Conservation (phyloP, 192 early-diverging fungal genomes). For the Paraglomus brasilianum region DNA sequence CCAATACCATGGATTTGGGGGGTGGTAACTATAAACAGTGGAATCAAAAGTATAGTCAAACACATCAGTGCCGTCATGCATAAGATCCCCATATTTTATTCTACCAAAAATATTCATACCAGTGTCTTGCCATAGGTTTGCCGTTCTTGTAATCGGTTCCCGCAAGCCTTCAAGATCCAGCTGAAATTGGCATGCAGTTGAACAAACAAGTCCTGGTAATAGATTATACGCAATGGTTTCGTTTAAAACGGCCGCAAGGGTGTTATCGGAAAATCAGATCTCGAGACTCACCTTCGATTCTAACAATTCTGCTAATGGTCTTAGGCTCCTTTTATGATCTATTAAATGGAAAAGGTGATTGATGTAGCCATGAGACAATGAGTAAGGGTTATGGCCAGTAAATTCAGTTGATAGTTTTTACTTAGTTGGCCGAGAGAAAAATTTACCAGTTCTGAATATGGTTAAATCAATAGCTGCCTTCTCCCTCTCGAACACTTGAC, state of each 20-base stretch:
- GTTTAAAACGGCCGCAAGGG: neutral
- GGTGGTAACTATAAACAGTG: neutral
- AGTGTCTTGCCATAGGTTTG: slow-evolving; percentile 48
- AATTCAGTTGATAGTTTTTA: too few relatives aligned
- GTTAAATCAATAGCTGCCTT: slow-evolving; percentile 33
- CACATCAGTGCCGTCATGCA: neutral
- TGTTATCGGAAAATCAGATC: neutral
- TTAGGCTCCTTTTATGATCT: slow-evolving; percentile 14
- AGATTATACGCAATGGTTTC: slow-evolving; percentile 20
- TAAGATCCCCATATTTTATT: neutral
- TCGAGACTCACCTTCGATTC: slow-evolving; percentile 42
- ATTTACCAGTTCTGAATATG: too few relatives aligned
- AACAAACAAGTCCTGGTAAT: slow-evolving; percentile 57
- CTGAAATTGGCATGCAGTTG: slow-evolving; percentile 62
- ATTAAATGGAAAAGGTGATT: too few relatives aligned
- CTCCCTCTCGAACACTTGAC: slow-evolving; percentile 46
- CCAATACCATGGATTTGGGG: neutral
- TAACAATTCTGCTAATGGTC: slow-evolving; percentile 51
- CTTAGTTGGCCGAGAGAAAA: too few relatives aligned
- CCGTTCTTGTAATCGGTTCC: slow-evolving; percentile 49
- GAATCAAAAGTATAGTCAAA: slow-evolving; percentile 9
- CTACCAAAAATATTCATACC: slow-evolving; percentile 35
- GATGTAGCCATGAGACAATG: too few relatives aligned
- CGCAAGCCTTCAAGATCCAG: slow-evolving; percentile 59
- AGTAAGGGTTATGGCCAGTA: too few relatives aligned